These are phyloP conservation scores for Sistotremastrum suecicum DNA, from an alignment of 768 basidiomycete species.

Conservation along the genomic window DNA sequence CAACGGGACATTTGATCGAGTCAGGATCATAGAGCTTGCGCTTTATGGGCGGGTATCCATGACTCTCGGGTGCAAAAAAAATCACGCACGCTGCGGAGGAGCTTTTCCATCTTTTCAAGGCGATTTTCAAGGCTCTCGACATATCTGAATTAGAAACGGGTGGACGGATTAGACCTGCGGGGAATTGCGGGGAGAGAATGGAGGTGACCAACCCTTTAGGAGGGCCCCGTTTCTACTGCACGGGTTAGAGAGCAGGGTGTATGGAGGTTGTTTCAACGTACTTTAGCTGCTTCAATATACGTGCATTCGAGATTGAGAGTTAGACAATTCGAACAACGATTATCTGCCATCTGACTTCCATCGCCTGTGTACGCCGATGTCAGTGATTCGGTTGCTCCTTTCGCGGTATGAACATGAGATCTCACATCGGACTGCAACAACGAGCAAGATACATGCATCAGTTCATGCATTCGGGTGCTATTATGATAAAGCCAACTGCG, in stretches of 20 bases:
- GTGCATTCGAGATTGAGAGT: conserved; percentile 47
- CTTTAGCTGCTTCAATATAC: conserved; percentile 57
- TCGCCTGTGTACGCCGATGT: no score
- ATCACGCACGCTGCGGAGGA: conserved; percentile 23
- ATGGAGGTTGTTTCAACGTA: conserved; percentile 13
- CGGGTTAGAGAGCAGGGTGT: neutral
- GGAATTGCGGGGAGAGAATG: conserved; percentile 9
- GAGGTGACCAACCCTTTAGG: conserved; percentile 12
- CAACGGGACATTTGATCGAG: no score
- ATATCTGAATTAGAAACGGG: conserved; percentile 17
- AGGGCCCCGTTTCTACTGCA: conserved; percentile 32
- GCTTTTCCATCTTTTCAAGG: conserved; percentile 36
- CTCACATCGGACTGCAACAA: no score
- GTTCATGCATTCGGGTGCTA: no score
- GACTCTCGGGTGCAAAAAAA: no score
- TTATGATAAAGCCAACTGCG: no score
- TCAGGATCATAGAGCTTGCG: no score
- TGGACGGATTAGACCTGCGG: conserved; percentile 37
- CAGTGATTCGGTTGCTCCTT: no score
- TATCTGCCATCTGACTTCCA: conserved; percentile 30
- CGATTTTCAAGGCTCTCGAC: conserved; percentile 41
- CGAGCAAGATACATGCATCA: no score
- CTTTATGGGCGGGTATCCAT: no score
- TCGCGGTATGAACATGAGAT: no score
- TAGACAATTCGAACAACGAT: conserved; percentile 50